A percentile compares a stretch with the other conserved stretches of the same genome.
Evolutionary conservation across 768 basidiomycete genomes (phyloP).

Genomic region (Naganishia vaughanmartiniae): DNA sequence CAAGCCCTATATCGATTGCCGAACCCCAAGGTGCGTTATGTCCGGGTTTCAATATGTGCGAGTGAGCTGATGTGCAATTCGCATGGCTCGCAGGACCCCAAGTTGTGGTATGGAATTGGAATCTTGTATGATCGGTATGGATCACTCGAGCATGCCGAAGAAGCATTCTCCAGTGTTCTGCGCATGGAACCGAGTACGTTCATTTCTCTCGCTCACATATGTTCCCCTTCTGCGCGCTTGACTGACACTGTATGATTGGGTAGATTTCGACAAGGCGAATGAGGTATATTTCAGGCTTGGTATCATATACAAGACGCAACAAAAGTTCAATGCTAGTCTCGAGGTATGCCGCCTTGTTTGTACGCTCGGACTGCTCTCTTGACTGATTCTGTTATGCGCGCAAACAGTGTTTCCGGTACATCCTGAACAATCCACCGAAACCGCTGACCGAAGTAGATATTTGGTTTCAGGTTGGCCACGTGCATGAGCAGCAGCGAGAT

Average conservation of each 20-base stretch:
- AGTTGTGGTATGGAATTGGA: slow-evolving; percentile 99
- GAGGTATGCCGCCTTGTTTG: slow-evolving; percentile 49
- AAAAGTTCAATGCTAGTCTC: slow-evolving; percentile 83
- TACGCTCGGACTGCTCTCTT: slow-evolving; percentile 28
- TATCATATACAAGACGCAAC: slow-evolving; percentile 99
- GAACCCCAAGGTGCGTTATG: slow-evolving; percentile 73
- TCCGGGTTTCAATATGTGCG: slow-evolving; percentile 1
- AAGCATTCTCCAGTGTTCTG: slow-evolving; percentile 93
- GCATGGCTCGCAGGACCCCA: slow-evolving; percentile 75
- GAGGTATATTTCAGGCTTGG: slow-evolving; percentile 97
- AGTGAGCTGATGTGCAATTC: slow-evolving; percentile 1
- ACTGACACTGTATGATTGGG: slow-evolving; percentile 1
- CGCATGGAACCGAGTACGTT: slow-evolving; percentile 89
- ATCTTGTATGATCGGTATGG: slow-evolving; percentile 99
- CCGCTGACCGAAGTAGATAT: slow-evolving; percentile 96
- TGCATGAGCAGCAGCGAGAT: slow-evolving; percentile 95
- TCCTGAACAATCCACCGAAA: slow-evolving; percentile 89
- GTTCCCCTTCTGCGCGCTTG: neutral
- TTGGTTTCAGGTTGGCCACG: slow-evolving; percentile 99
- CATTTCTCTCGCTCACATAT: no score
- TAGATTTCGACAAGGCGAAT: slow-evolving; percentile 96
- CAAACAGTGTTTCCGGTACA: slow-evolving; percentile 81
- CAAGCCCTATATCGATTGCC: slow-evolving; percentile 94
- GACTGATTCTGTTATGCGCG: slow-evolving; percentile 32
- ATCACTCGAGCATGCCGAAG: slow-evolving; percentile 96